phyloP scores from a whole-genome alignment of 345 rosid species.

The Linum trigynum region DNA sequence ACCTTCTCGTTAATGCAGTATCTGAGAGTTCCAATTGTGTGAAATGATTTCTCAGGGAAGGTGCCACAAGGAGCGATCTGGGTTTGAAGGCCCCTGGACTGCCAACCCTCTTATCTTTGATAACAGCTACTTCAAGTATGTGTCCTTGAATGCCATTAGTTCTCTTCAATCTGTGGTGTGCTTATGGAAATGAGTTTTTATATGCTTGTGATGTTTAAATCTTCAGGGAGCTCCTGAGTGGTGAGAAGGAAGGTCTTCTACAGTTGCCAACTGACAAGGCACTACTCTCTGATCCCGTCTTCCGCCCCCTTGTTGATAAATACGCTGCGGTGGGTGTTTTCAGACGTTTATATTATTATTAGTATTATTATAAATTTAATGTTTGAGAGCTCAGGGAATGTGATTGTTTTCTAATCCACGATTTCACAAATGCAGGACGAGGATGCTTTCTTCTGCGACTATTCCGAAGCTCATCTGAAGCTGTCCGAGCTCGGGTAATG shows the following conservation, averaged over 20 bases:
- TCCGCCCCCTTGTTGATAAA: conserved; percentile 86
- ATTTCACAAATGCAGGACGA: conserved; percentile 45
- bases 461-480: conserved; percentile 67
- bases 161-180: neutral
- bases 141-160: conserved; percentile 16
- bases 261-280: conserved; percentile 78
- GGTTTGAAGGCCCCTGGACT: conserved; percentile 97
- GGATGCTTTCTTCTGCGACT: conserved; percentile 84
- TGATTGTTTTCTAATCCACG: neutral
- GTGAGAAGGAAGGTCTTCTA: conserved; percentile 77
- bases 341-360: too few species aligned
- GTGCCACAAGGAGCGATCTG: conserved; percentile 95
- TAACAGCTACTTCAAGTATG: conserved; percentile 70
- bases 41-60: conserved; percentile 44
- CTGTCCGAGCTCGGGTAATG: conserved; percentile 94
- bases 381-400: too few species aligned
- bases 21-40: too few species aligned
- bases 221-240: conserved; percentile 71
- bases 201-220: neutral
- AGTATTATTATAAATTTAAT: too few species aligned
- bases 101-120: conserved; percentile 77
- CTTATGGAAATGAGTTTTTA: neutral
- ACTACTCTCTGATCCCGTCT: conserved; percentile 68
- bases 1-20: too few species aligned
- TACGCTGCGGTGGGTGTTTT: conserved; percentile 55